Base-by-base conservation (phyloP, 768 basidiomycete species). In the Suillus bovinus region DNA sequence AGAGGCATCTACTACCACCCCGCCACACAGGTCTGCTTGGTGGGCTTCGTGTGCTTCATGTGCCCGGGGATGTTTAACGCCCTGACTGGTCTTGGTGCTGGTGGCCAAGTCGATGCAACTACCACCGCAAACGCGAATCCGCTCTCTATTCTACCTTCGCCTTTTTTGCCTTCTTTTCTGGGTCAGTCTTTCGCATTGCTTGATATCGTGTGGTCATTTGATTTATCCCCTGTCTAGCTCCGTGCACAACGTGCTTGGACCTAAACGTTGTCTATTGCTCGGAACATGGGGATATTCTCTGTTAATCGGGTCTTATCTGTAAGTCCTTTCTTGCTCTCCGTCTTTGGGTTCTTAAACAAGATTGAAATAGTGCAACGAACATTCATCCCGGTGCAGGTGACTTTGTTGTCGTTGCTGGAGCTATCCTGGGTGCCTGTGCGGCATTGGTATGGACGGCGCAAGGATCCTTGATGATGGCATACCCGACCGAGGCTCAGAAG, bases 391-490 rank as follows among this genome's bases (percentile, higher is more conserved):
- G 78, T 24, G 84, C 85, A 10, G 80, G 81, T 38, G 77, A 76
- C 34, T 93, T 93, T 70, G 85, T 90, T 49, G 84, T 93, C 65
- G 83, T 78, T 20, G 81, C 90, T 3, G 92, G 91, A 22, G 87
- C 88, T 42, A 69, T 90, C 60, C 85, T 93, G 20, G 92, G 92
- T 20, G 64, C 91, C 55, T 90, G 88, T 68, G 91, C 84, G 16
- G 83, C 80, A 17, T 69, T 94, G 49, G 77, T 93, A 9, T 93
- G 92, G 92, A 88, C 91, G 0, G 89, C 91, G 0, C 91, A 94
- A 69, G 93, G 91, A n/a, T 87, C 85, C 20, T 77, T 94, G 63
- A 93, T 93, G 86, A 76, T 94, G 73, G 85, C 90, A 5, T 94
- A 94, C 72, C 89, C 91, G 0, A 91, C 89, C 0, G 91, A 94